Evolutionary conservation across 345 rosid genomes (phyloP).

Genomic region (Ricinus communis): DNA sequence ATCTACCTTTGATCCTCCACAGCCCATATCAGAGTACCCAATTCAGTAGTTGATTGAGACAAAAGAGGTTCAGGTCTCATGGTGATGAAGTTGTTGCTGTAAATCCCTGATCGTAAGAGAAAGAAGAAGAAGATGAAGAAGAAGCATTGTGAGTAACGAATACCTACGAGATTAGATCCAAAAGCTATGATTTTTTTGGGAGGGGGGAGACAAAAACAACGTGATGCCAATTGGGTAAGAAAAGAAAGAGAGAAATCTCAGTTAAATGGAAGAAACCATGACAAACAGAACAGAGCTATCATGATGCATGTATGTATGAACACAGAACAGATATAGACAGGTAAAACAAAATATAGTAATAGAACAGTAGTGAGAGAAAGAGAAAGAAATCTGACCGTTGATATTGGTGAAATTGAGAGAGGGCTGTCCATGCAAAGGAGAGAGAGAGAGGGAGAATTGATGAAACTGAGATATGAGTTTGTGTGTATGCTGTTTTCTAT

Average conservation of each 20-base stretch:
- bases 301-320: not conserved
- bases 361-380: not conserved
- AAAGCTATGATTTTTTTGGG: not conserved
- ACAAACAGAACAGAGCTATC: not conserved
- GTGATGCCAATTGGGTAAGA: not conserved
- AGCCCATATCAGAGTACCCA: conserved; percentile 59
- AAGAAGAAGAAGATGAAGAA: conserved; percentile 7
- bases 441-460: conserved; percentile 4
- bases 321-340: not conserved
- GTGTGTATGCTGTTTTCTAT: not conserved
- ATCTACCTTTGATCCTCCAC: conserved; percentile 87
- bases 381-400: conserved; percentile 45
- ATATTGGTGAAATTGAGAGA: conserved; percentile 22
- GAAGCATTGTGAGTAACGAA: conserved; percentile 13
- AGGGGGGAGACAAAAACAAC: not conserved
- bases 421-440: conserved; percentile 43
- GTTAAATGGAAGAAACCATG: not conserved
- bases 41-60: not conserved
- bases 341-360: not conserved
- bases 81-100: conserved; percentile 3
- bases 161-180: not conserved
- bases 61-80: conserved; percentile 9
- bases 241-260: not conserved
- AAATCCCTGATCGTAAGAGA: not conserved
- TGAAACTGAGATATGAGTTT: conserved; percentile 33